These are phyloP conservation scores for Daldinia concentrica DNA, from an alignment of 495 filamentous ascomycete genomes.

Conservation along the genomic window DNA sequence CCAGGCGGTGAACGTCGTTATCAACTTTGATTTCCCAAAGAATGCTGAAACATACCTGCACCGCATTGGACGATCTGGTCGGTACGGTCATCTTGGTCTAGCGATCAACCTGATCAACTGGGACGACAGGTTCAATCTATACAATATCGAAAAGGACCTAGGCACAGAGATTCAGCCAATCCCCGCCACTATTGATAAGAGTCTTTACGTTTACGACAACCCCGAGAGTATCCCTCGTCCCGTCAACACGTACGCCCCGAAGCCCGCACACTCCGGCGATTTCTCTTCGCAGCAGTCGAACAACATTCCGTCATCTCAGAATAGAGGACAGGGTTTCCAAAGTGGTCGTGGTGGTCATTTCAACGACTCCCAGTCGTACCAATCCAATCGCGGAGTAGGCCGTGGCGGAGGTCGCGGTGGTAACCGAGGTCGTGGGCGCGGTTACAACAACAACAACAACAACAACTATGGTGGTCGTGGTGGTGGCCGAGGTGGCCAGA, in stretches of 20 bases:
- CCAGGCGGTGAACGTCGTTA: conserved; percentile 98
- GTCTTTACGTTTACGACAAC: conserved; percentile 96
- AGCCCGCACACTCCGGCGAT: conserved; percentile 30
- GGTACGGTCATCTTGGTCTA: conserved; percentile 95
- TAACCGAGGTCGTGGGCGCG: conserved; percentile 50
- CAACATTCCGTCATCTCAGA: conserved; percentile 28
- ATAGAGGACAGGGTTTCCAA: conserved; percentile 33
- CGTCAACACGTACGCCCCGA: conserved; percentile 55
- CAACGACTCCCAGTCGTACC: conserved; percentile 47
- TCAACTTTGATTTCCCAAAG: conserved; percentile 99
- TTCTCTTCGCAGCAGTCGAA: conserved; percentile 31
- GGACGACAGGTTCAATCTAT: conserved; percentile 98
- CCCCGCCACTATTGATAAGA: conserved; percentile 94
- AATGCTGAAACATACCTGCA: conserved; percentile 99
- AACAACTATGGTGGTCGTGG: conserved; percentile 55
- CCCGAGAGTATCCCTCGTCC: conserved; percentile 94
- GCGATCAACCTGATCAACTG: conserved; percentile 99
- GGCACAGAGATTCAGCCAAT: conserved; percentile 98
- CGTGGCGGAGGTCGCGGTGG: conserved; percentile 51
- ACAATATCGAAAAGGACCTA: conserved; percentile 97
- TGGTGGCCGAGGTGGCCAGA: conserved; percentile 56
- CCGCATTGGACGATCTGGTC: conserved; percentile 95
- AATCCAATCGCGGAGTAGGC: conserved; percentile 51
- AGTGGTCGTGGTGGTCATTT: conserved; percentile 37
- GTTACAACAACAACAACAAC: conserved; percentile 49